Conservation (phyloP, 768 basidiomycete genomes). For the Pulveroboletus sp. region DNA sequence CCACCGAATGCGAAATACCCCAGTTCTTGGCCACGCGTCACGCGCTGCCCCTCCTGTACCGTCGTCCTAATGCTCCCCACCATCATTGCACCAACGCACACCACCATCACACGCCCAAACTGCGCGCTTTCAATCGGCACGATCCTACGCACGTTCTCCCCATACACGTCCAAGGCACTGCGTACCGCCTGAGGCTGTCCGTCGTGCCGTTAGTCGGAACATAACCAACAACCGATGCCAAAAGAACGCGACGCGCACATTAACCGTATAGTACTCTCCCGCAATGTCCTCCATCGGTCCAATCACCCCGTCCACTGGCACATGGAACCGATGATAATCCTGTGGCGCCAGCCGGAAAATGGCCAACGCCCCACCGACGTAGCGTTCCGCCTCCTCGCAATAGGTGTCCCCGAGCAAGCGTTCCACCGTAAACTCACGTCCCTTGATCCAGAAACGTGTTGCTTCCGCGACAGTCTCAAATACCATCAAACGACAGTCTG, state of each 20-base stretch:
- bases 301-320: constrained; percentile 78
- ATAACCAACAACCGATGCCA: background rate
- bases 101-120: constrained; percentile 89
- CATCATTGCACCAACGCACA: constrained; percentile 94
- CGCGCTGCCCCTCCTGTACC: constrained; percentile 74
- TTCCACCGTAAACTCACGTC: constrained; percentile 82
- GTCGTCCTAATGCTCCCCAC: constrained; percentile 87
- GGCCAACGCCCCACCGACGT: constrained; percentile 73
- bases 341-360: constrained; percentile 93
- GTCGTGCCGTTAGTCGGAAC: background rate
- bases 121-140: constrained; percentile 86
- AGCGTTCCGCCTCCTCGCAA: constrained; percentile 62
- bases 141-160: constrained; percentile 90
- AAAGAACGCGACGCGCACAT: constrained; percentile 47
- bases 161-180: constrained; percentile 85
- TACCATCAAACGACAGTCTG: constrained; percentile 94
- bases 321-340: constrained; percentile 94
- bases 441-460: constrained; percentile 94
- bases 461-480: constrained; percentile 86
- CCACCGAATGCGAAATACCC: constrained; percentile 94
- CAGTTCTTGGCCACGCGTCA: constrained; percentile 84
- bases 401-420: constrained; percentile 79
- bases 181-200: constrained; percentile 87
- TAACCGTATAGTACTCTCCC: constrained; percentile 97
- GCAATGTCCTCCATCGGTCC: constrained; percentile 78